Conservation (phyloP, 176 grass and related monocot genomes). For the Carex littledalei region DNA sequence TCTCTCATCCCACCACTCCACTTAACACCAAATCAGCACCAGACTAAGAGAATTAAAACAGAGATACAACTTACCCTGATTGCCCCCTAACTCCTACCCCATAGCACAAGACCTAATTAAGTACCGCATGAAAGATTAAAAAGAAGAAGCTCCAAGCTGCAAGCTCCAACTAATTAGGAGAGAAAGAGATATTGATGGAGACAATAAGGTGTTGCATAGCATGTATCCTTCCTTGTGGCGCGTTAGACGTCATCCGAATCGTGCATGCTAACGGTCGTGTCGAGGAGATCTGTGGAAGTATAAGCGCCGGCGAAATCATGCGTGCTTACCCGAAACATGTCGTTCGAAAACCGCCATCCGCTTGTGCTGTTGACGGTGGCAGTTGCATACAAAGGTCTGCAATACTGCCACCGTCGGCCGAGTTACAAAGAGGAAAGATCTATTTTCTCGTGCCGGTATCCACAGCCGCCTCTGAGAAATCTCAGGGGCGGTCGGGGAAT, state of each 20-base stretch:
- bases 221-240: constrained; percentile 96
- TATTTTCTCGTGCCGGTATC: constrained; percentile 86
- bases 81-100: neutral
- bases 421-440: constrained; percentile 90
- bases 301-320: constrained; percentile 88
- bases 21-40: constrained; percentile 1
- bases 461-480: constrained; percentile 29
- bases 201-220: constrained; percentile 98
- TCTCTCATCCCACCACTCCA: constrained; percentile 18
- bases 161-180: constrained; percentile 7
- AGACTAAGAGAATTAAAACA: neutral
- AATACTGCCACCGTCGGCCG: constrained; percentile 76
- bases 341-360: constrained; percentile 55
- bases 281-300: constrained; percentile 75
- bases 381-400: constrained; percentile 47
- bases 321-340: constrained; percentile 86
- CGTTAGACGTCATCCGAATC: constrained; percentile 92
- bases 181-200: constrained; percentile 35
- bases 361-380: constrained; percentile 36
- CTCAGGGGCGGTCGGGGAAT: neutral
- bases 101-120: neutral
- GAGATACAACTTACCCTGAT: neutral
- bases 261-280: constrained; percentile 93
- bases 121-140: neutral
- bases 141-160: neutral